Evolutionary conservation across 1,284 basidiomycete genomes (phyloP).

Genomic region (Trametes pubescens): DNA sequence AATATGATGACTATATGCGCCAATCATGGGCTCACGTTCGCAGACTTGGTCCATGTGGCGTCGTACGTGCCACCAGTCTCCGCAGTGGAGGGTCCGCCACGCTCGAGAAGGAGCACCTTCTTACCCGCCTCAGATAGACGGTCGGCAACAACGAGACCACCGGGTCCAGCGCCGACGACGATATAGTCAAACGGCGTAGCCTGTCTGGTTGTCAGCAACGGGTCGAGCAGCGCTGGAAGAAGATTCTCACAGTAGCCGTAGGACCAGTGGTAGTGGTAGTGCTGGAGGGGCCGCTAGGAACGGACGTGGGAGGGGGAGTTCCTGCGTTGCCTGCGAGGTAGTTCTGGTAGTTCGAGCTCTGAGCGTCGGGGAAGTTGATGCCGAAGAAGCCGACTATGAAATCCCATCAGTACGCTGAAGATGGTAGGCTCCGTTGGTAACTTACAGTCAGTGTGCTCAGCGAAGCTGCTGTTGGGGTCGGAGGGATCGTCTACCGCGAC

Average conservation of each 20-base stretch:
- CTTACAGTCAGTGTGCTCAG: constrained; percentile 56
- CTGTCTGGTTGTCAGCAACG: constrained; percentile 31
- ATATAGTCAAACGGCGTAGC: constrained; percentile 68
- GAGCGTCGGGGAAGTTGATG: constrained; percentile 55
- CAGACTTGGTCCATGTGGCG: constrained; percentile 59
- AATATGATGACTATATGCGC: not conserved
- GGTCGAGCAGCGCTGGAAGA: not conserved
- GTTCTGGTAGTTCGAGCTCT: constrained; percentile 55
- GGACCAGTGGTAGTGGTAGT: constrained; percentile 45
- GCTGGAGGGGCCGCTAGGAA: constrained; percentile 38
- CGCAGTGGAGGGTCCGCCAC: constrained; percentile 68
- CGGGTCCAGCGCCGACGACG: constrained; percentile 65
- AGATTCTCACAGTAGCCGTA: constrained; percentile 45
- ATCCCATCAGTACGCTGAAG: not conserved
- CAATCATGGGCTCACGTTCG: constrained; percentile 47
- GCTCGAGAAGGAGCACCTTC: constrained; percentile 67
- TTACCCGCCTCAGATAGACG: constrained; percentile 67
- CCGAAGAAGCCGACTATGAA: constrained; percentile 65
- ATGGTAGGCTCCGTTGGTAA: not conserved
- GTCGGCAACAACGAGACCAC: constrained; percentile 58
- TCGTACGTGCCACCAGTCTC: constrained; percentile 67
- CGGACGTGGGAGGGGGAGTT: constrained; percentile 35
- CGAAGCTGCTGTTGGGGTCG: constrained; percentile 48
- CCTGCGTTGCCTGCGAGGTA: constrained; percentile 59
- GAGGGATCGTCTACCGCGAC: constrained; percentile 47